Conservation (phyloP, 176 grass and related monocot genomes). For the Raddia guianensis region DNA sequence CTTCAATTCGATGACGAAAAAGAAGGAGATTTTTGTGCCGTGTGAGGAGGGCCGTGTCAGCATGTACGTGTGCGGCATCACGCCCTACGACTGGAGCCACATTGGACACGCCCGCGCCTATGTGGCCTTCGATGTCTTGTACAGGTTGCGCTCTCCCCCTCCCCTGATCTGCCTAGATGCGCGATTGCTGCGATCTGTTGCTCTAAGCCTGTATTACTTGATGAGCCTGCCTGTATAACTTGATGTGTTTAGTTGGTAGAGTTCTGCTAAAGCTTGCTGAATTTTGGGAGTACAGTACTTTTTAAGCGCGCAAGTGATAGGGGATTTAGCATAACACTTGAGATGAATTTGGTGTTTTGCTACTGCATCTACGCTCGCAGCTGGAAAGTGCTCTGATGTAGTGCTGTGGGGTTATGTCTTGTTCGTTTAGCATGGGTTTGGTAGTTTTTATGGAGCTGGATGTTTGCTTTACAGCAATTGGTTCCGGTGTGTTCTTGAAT, state of each 20-base stretch:
- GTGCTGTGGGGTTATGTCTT: neutral
- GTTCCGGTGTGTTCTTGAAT: neutral
- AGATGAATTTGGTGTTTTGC: neutral
- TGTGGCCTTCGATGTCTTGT: constrained; percentile 77
- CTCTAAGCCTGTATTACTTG: no score
- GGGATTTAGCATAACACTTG: neutral
- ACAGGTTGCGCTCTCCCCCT: constrained; percentile 39
- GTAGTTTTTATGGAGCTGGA: neutral
- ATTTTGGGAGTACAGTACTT: neutral
- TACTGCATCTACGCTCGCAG: neutral
- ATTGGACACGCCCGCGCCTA: constrained; percentile 81
- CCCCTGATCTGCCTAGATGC: neutral
- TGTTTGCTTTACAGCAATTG: neutral
- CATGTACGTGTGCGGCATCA: constrained; percentile 90
- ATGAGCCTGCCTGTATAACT: no score
- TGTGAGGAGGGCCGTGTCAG: constrained; percentile 65
- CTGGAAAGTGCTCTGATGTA: neutral
- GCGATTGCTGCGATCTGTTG: neutral
- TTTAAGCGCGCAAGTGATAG: neutral
- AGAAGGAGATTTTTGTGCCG: constrained; percentile 75
- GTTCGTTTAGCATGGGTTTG: neutral
- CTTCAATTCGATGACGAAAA: constrained; percentile 76
- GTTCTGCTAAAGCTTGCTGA: neutral
- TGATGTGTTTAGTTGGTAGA: neutral
- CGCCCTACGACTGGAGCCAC: constrained; percentile 86